These are phyloP conservation scores for Pseudognaphalium luteoalbum DNA, from an alignment of 129 eudicot species.

Conservation along the genomic window DNA sequence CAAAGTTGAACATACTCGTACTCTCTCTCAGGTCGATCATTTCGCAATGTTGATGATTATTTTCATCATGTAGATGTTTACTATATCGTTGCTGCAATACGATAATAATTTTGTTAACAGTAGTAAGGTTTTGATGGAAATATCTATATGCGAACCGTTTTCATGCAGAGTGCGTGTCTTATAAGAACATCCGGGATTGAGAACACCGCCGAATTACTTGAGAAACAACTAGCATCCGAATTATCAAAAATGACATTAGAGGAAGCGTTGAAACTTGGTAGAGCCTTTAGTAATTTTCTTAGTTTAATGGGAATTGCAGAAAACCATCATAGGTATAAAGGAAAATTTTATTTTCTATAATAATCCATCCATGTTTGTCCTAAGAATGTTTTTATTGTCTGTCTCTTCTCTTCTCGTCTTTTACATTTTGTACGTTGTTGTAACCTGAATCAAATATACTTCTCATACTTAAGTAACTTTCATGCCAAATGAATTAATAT, in stretches of 20 bases:
- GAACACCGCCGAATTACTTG: slow-evolving; percentile 77
- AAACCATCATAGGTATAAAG: slow-evolving; percentile 73
- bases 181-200: slow-evolving; percentile 72
- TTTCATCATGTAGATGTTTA: background rate
- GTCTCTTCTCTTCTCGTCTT: background rate
- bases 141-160: background rate
- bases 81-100: background rate
- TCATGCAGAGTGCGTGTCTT: slow-evolving; percentile 74
- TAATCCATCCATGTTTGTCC: background rate
- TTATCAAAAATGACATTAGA: slow-evolving; percentile 72
- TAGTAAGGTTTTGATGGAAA: background rate
- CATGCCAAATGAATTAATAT: background rate
- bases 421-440: background rate
- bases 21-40: slow-evolving; percentile 65
- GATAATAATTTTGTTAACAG: background rate
- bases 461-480: too few relatives aligned
- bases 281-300: slow-evolving; percentile 81
- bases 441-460: background rate
- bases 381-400: background rate
- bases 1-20: slow-evolving; percentile 60
- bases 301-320: slow-evolving; percentile 82
- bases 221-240: slow-evolving; percentile 73
- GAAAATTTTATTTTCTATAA: too few relatives aligned
- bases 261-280: slow-evolving; percentile 71
- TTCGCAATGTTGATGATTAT: background rate